Evolutionary conservation across 139 green algal species (phyloP).

Genomic region (Nannochloris sp.): DNA sequence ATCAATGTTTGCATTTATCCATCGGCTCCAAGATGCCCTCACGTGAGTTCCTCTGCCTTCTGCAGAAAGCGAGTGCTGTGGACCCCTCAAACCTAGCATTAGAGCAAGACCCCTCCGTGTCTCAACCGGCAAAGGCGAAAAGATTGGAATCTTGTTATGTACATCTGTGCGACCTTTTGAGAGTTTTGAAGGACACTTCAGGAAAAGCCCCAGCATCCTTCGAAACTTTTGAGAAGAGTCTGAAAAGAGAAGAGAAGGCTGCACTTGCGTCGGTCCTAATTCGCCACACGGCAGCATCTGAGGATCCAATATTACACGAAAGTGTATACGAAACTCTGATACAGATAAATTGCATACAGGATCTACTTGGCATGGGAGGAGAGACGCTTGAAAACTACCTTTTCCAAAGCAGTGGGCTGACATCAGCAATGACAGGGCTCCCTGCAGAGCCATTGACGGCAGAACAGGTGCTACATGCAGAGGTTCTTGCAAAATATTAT

Average conservation of each 20-base stretch:
- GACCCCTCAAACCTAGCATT: slow-evolving; percentile 48
- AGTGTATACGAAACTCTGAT: slow-evolving; percentile 50
- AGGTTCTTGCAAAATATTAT: slow-evolving; percentile 53
- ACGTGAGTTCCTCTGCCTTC: slow-evolving; percentile 8
- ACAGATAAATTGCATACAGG: slow-evolving; percentile 14
- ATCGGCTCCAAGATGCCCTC: neutral
- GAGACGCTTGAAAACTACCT: slow-evolving; percentile 50
- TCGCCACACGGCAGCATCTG: slow-evolving; percentile 11
- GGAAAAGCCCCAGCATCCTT: slow-evolving; percentile 10
- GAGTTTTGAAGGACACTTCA: slow-evolving; percentile 21
- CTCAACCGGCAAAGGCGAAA: slow-evolving; percentile 22
- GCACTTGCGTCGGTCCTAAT: slow-evolving; percentile 17
- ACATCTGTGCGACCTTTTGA: slow-evolving; percentile 38
- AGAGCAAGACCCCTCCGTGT: slow-evolving; percentile 19
- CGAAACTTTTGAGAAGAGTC: slow-evolving; percentile 22
- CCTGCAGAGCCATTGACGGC: slow-evolving; percentile 14
- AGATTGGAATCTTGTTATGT: slow-evolving; percentile 41
- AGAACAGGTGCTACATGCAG: slow-evolving; percentile 26
- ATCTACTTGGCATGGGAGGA: slow-evolving; percentile 33
- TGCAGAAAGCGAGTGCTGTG: slow-evolving; percentile 42
- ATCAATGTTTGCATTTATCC: neutral
- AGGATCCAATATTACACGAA: slow-evolving; percentile 41
- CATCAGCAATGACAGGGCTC: slow-evolving; percentile 3
- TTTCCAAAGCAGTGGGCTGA: slow-evolving; percentile 31
- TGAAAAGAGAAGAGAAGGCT: slow-evolving; percentile 20